phyloP scores from a whole-genome alignment of 129 eudicot genomes.

The Chrysanthemum makinoi region DNA sequence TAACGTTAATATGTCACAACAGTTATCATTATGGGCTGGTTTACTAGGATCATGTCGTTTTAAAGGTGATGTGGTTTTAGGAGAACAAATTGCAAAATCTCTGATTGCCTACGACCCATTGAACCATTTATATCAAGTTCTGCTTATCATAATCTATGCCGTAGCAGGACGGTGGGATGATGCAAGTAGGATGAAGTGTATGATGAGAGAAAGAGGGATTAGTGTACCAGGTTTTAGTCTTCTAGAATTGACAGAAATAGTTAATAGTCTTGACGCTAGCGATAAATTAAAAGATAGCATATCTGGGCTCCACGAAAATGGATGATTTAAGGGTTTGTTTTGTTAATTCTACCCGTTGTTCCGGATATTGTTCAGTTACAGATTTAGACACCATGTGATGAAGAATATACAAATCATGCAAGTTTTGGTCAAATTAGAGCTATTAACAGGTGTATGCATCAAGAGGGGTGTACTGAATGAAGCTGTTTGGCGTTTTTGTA shows the following conservation, averaged over 20 bases:
- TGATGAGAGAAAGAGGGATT: constrained; percentile 59
- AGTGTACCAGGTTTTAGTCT: constrained; percentile 58
- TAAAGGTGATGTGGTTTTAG: constrained; percentile 45
- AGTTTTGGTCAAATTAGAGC: constrained; percentile 10
- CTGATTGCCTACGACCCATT: constrained; percentile 60
- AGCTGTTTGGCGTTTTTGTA: constrained; percentile 22
- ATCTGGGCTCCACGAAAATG: constrained; percentile 19
- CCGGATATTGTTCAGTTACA: neutral
- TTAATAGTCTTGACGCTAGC: constrained; percentile 46
- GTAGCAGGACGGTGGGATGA: constrained; percentile 81
- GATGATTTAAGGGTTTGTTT: constrained; percentile 18
- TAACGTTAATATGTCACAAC: constrained; percentile 35
- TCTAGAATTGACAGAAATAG: constrained; percentile 61
- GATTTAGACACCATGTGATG: neutral
- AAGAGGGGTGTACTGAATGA: neutral
- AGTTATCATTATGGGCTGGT: constrained; percentile 58
- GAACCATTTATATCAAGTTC: constrained; percentile 45
- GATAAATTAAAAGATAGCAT: constrained; percentile 30
- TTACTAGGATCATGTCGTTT: constrained; percentile 71
- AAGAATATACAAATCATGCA: neutral
- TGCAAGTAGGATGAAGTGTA: constrained; percentile 54
- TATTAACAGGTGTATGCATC: constrained; percentile 13
- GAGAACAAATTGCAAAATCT: constrained; percentile 65
- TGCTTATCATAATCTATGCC: constrained; percentile 68
- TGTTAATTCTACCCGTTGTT: neutral